Base-by-base conservation (phyloP, 108 stramenopile genomes). In the Nitzschia palea region DNA sequence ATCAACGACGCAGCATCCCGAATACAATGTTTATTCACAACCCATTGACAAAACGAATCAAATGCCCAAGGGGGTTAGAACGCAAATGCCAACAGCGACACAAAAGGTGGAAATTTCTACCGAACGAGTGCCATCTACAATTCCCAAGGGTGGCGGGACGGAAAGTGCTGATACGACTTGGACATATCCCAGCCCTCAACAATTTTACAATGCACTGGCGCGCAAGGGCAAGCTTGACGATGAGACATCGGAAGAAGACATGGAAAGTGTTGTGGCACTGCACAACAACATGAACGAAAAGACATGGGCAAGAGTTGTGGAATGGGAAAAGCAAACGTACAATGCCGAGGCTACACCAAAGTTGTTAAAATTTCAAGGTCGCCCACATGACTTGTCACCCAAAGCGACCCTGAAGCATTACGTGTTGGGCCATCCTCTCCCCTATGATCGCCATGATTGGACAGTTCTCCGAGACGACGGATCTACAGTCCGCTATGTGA, bases 241-340 rank as follows among this genome's bases (percentile, higher is more conserved):
- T 55, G 63, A 62, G 30, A 65, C 79, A 6, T 88, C 90, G 55
- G 88, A 90, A 61, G 81, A 85, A 44, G 80, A 85, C 8, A 96
- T 97, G 80, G 86, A 75, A 22, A 68, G 72, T 52, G 97, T 99
- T 3, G 97, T 99, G 34, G 94, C 97, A 5, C 80, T 99, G 55
- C 99, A 99, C 86, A 99, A 99, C 84, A 88, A 91, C 70, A 99
- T 99, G 99, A 99, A 99, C 80, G 99, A 99, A 77, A 83, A 80
- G 33, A 97, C 98, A 22, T 99, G 99, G 99, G 59, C 59, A 18
- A 73, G 87, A 64, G 87, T 99, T 14, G 69, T 95, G 64, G 89
- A 96, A 74, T 99, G 99, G 99, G 99, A 99, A 75, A 55, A 44
- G 18, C 71, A 58, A 56, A 65, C 50, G 35, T 73, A 52, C 33